phyloP scores from a whole-genome alignment of 169 alveolate species.

The Babesia bovis region DNA sequence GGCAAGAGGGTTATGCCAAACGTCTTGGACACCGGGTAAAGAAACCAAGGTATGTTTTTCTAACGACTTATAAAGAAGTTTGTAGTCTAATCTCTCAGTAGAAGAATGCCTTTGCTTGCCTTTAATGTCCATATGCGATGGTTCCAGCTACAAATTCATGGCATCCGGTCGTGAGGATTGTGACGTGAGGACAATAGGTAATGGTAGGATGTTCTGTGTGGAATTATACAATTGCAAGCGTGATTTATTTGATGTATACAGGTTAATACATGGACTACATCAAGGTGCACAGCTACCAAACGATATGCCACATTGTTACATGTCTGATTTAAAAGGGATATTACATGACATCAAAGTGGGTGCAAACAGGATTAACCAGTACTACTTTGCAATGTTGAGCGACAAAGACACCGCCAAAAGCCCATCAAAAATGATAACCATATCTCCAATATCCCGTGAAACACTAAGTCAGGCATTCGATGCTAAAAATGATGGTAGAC shows the following conservation, averaged over 20 bases:
- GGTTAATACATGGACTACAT: neutral
- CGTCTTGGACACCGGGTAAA: slow-evolving; percentile 35
- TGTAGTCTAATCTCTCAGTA: slow-evolving; percentile 29
- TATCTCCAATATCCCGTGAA: neutral
- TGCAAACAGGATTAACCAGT: neutral
- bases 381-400: neutral
- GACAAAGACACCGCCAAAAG: neutral
- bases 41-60: slow-evolving; percentile 1
- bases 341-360: neutral
- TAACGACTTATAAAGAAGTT: neutral
- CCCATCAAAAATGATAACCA: neutral
- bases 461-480: neutral
- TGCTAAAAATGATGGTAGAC: neutral
- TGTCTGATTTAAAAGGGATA: neutral
- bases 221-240: slow-evolving; percentile 72
- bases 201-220: slow-evolving; percentile 78
- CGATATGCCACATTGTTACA: neutral
- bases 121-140: slow-evolving; percentile 14
- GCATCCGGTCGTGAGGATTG: slow-evolving; percentile 80
- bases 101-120: slow-evolving; percentile 51
- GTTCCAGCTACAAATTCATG: slow-evolving; percentile 34
- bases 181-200: slow-evolving; percentile 82
- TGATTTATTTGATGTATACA: slow-evolving; percentile 26
- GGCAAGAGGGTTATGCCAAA: slow-evolving; percentile 35
- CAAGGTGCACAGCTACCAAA: too few species aligned